Evolutionary conservation across 495 filamentous ascomycete species (phyloP), one percentile per base, ranked within the genome.

Genomic region (Penicillium salamii): DNA sequence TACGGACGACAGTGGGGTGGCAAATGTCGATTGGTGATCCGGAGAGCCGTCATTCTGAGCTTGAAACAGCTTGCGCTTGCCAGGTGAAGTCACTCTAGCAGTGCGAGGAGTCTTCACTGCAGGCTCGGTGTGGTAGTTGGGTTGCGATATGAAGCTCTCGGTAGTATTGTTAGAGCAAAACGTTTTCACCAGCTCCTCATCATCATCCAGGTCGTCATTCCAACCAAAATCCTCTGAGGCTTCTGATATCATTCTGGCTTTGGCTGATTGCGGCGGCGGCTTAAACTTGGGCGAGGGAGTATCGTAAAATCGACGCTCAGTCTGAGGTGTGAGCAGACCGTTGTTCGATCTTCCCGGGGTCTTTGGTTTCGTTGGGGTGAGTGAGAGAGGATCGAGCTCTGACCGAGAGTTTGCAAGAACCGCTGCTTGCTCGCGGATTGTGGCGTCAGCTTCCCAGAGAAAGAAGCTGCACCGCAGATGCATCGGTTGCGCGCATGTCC

Each of bases 371-470:
- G 38, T 21, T 4, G 61, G 58, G 1, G 59, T 60, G 39, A 43
- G 39, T 19, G 38, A 7, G 6, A 44, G 40, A 8, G 54, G 41
- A 15, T 61, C 36, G 1, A 37, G 19, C 47, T 80, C 76, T 0
- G 73, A 66, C 38, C 65, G 68, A 13, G 72, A 75, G 55, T 84
- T 85, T 46, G 69, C 75, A 18, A 78, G 54, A 3, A 83, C 58
- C 7, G 70, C 67, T 11, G 59, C 55, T 54, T 74, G 71, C 57
- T 88, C 83, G 13, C 83, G 75, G 15, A 49, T 50, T 28, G 76
- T 65, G 0, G 86, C 87, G n/a, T 81, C 77, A 21, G 82, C 78
- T 21, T 76, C 72, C 80, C 83, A 91, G 2, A 90, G 66, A 61
- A 89, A 91, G 73, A 90, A 90, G 13, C 72, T 69, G 64, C 88